Base-by-base conservation (phyloP, 768 basidiomycete genomes). In the Tricholoma bakamatsutake region DNA sequence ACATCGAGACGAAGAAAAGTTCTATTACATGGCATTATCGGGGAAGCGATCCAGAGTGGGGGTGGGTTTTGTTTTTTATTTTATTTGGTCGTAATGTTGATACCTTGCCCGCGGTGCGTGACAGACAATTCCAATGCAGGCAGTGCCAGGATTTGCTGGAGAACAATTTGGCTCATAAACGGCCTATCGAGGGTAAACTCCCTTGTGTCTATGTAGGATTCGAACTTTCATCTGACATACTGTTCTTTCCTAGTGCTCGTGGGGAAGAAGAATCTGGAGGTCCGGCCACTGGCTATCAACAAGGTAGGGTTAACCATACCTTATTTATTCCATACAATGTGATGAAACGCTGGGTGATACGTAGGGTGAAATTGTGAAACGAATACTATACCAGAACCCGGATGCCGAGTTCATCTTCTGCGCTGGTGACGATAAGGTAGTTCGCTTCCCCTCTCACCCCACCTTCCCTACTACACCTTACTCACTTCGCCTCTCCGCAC, bases 11-110 rank as follows among this genome's bases (percentile, higher is more conserved):
- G 69, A 99, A 99, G 83, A 95, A 95, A 80, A 93, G 91, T 65
- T 89, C 89, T 57, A 90, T 99, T 68, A 98, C 95, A 42, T 98
- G 96, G 96, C 96, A 99, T 73, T 98, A 97, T 73, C 82, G 96
- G 45, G 81, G 84, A 56, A 81, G 80, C 31, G 96, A 99, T 72
- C 96, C 96, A 0, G 93, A 96, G 73, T 99, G 94, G 85, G 95
- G 95, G 85, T 89, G 68, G 66, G 88, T 80, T 15, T 18, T 60
- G 46, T 42, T 51, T 11, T 5, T 30, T n/a, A 18, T 51, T 28
- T 17, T 34, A 21, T 49, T 50, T 28, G 2, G 5, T n/a, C 21
- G 50, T 33, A 18, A 40, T 43, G 48, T 49, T 62, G 52, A 53
- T 50, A 50, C 17, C 28, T 53, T 53, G 15, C 35, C 31, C 10